Evolutionary conservation across 2,329 filamentous ascomycete genomes (phyloP).

Genomic region (Hysterium pulicare): DNA sequence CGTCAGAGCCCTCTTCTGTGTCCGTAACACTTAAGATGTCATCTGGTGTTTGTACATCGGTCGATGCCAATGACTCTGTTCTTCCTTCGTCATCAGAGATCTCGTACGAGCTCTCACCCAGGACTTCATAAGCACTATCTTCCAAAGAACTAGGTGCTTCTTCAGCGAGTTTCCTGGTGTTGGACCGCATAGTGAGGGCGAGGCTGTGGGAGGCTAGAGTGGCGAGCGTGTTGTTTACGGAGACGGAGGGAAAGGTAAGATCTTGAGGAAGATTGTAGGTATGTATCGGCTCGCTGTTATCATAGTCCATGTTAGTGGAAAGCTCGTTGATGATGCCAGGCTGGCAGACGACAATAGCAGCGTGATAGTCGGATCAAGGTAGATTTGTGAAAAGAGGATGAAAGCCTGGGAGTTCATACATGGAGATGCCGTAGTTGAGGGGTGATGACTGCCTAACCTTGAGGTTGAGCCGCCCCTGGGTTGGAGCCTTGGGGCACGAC

Average conservation of each 20-base stretch:
- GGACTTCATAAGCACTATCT: conserved; percentile 35
- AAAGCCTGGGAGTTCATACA: too few species aligned
- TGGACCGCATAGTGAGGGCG: conserved; percentile 36
- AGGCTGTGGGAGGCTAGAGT: conserved; percentile 31
- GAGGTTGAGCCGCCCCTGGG: conserved; percentile 2
- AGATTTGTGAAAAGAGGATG: neutral
- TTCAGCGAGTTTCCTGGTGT: conserved; percentile 19
- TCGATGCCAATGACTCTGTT: conserved; percentile 36
- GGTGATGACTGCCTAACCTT: conserved; percentile 18
- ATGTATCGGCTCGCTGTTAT: conserved; percentile 19
- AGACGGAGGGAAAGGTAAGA: conserved; percentile 30
- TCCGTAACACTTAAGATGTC: conserved; percentile 31
- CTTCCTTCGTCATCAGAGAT: conserved; percentile 36
- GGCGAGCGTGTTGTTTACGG: conserved; percentile 27
- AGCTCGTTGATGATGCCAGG: too few species aligned
- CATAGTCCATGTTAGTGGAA: too few species aligned
- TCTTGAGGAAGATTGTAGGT: conserved; percentile 16
- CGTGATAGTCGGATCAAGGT: neutral
- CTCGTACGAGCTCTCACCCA: conserved; percentile 27
- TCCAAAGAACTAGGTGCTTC: conserved; percentile 29
- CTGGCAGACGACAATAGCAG: neutral
- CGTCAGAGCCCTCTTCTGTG: conserved; percentile 28
- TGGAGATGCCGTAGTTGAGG: conserved; percentile 1
- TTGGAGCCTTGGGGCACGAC: conserved; percentile 13
- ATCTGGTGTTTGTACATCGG: conserved; percentile 30